Conservation (phyloP, 345 rosid genomes). For the Aurinia saxatilis region DNA sequence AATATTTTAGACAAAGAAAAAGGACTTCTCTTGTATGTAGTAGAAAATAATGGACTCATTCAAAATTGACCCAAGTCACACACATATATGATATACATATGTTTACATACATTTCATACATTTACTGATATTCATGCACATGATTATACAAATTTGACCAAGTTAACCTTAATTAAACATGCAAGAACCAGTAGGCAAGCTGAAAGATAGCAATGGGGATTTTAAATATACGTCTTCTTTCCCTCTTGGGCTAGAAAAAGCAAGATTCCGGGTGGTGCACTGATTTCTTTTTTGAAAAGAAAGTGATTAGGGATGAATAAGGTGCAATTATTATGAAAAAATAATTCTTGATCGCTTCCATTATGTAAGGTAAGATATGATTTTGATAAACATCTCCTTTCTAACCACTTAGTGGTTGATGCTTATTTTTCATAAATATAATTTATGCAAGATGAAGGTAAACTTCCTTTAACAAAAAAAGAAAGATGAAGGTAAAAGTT, state of each 20-base stretch:
- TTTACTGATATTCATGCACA: background rate
- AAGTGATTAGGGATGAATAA: background rate
- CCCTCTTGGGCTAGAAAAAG: slow-evolving; percentile 8
- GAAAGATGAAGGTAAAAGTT: too few relatives aligned
- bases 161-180: slow-evolving; percentile 12
- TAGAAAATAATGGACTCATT: background rate
- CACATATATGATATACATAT: background rate
- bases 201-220: background rate
- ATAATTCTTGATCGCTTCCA: background rate
- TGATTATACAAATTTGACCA: slow-evolving; percentile 1
- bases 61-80: background rate
- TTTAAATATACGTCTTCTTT: background rate
- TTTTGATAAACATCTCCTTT: background rate
- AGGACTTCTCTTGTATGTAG: background rate
- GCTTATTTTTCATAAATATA: background rate
- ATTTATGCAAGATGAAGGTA: background rate
- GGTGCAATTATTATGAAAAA: background rate
- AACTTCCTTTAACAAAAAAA: background rate
- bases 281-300: background rate
- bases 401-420: background rate
- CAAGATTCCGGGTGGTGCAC: slow-evolving; percentile 22
- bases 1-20: background rate
- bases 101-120: background rate
- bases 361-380: background rate
- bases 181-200: slow-evolving; percentile 15